Conservation (phyloP, 192 early-diverging fungal species). For the Coemansia sp. region DNA sequence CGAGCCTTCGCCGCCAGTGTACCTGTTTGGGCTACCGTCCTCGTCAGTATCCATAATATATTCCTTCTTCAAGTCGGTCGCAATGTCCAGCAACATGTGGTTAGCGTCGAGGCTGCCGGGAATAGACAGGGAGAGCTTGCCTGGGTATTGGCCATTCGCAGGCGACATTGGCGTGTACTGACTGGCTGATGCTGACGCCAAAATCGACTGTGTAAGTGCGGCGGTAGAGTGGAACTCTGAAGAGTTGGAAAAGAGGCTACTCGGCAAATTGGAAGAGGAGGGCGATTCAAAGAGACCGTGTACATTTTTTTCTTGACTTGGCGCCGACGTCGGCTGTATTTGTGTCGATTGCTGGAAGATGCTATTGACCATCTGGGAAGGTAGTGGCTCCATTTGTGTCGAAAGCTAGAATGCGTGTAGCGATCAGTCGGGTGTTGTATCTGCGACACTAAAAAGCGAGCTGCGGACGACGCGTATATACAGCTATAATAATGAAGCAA, state of each 20-base stretch:
- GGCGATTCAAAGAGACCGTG: neutral
- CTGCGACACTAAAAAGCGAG: conserved; percentile 1
- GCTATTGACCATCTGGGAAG: conserved; percentile 27
- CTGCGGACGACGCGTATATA: conserved; percentile 5
- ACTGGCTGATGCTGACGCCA: neutral
- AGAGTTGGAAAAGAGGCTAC: conserved; percentile 1
- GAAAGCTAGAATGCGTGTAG: neutral
- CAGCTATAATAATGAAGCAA: conserved; percentile 4
- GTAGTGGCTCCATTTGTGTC: conserved; percentile 37
- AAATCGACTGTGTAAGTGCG: conserved; percentile 1
- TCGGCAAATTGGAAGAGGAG: neutral
- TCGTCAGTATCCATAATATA: conserved; percentile 23
- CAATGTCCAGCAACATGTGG: conserved; percentile 4
- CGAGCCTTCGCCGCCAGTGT: conserved; percentile 14
- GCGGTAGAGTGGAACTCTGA: neutral
- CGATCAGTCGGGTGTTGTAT: conserved; percentile 11
- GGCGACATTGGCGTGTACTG: conserved; percentile 11
- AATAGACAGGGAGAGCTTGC: conserved; percentile 5
- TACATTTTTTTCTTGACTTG: neutral
- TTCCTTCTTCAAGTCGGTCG: conserved; percentile 3
- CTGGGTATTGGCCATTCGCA: neutral
- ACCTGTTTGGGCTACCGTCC: neutral
- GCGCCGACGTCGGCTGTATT: conserved; percentile 17
- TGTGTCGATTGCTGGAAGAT: conserved; percentile 43
- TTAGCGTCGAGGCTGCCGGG: neutral